Evolutionary conservation across 768 basidiomycete genomes (phyloP), one percentile per base, ranked within the genome.

Genomic region (Boletus sensibilis): DNA sequence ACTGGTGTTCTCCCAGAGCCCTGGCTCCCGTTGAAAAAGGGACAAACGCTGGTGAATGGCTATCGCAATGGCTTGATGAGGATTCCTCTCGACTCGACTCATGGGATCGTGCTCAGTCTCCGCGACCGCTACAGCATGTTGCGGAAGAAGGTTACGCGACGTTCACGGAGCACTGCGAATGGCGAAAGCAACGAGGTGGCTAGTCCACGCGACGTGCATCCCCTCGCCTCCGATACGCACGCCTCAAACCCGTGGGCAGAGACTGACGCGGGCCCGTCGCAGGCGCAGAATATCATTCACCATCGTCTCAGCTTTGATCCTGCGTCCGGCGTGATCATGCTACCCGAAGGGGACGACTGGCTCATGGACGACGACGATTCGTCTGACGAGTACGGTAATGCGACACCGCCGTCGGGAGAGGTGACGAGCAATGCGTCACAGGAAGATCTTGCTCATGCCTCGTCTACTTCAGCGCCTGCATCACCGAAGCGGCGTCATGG

Each of bases 1-100:
- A 92, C 88, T n/a, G 96, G 96, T 2, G 82, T 90, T 5, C 82
- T 98, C 0, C 96, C 96, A 3, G 85, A 88, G 55, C 95, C 96
- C 0, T 98, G 96, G 96, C 81, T 98, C 4, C 95, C 95, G 2
- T 75, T 94, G 50, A 92, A 91, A 75, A 91, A 87, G 66, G 88
- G 86, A 0, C 88, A 93, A 65, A 82, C 82, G 0, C 79, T 90
- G 3, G 84, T 86, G 21, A 93, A 92, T 60, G 69, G 76, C 44
- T 43, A 63, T 52, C 61, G 65, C 43, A 65, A 65, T 20, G 74
- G 74, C 34, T 64, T 74, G 21, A 66, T 79, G 12, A 65, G 71
- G 39, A 69, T 73, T 5, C 64, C 70, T 1, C 72, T 76, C 35
- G 78, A 82, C 46, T 64, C 72, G 20, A 78, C 77, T 27, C 80